Evolutionary conservation across 2,329 filamentous ascomycete genomes (phyloP).

Genomic region (Epichloe typhina): DNA sequence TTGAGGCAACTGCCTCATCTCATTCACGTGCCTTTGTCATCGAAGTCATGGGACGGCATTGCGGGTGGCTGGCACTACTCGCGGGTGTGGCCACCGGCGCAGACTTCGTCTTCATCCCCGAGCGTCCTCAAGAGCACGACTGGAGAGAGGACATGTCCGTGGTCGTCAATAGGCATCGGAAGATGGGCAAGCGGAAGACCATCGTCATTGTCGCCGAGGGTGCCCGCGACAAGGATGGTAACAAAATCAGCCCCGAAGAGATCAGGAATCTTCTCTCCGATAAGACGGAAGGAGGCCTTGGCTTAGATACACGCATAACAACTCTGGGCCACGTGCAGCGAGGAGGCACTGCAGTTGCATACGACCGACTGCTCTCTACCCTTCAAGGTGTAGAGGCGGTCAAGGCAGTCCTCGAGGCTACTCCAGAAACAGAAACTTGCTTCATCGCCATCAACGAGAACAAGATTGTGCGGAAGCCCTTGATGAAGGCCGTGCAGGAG

Average conservation of each 20-base stretch:
- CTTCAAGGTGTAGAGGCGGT: conserved; percentile 91
- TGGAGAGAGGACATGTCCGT: conserved; percentile 84
- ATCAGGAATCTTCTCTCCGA: conserved; percentile 83
- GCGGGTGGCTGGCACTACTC: conserved; percentile 95
- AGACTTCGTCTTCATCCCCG: conserved; percentile 94
- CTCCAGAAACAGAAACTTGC: conserved; percentile 76
- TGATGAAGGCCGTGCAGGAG: conserved; percentile 77
- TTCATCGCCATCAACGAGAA: conserved; percentile 97
- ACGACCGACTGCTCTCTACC: conserved; percentile 86
- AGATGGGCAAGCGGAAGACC: conserved; percentile 86
- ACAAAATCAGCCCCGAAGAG: conserved; percentile 66
- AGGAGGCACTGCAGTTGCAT: conserved; percentile 82
- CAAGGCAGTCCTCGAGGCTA: conserved; percentile 79
- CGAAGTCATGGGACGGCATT: conserved; percentile 97
- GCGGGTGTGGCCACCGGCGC: conserved; percentile 88
- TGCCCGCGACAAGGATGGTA: conserved; percentile 71
- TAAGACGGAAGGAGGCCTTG: conserved; percentile 50
- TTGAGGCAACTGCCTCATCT: conserved; percentile 87
- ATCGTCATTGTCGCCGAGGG: conserved; percentile 97
- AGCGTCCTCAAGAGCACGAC: conserved; percentile 74
- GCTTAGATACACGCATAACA: conserved; percentile 84
- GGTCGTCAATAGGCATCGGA: conserved; percentile 70
- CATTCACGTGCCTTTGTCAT: conserved; percentile 96
- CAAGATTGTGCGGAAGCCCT: conserved; percentile 82
- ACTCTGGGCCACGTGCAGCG: conserved; percentile 95